Conservation (phyloP, 192 early-diverging fungal species). For the Entomortierella parvispora region DNA sequence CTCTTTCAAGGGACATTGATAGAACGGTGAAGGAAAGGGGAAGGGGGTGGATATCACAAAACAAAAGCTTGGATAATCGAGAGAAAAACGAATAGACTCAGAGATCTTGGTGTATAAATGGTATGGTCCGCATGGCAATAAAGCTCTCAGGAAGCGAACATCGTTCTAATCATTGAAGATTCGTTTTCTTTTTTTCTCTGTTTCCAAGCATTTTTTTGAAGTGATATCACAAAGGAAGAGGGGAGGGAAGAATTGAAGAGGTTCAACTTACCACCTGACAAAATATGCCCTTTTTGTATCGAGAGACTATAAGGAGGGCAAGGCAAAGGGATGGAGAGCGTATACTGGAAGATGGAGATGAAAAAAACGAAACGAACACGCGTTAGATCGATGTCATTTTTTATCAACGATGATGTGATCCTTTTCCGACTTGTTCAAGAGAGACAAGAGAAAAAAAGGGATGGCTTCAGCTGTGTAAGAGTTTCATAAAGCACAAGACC, state of each 20-base stretch:
- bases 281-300: neutral
- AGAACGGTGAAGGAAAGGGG: too few relatives aligned
- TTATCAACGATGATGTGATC: too few relatives aligned
- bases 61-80: too few relatives aligned
- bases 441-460: conserved; percentile 2
- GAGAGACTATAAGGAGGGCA: neutral
- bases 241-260: neutral
- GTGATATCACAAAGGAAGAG: neutral
- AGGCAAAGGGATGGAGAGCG: neutral
- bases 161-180: conserved; percentile 49
- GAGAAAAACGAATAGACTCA: too few relatives aligned
- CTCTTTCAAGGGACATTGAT: neutral
- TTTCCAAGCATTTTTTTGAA: too few relatives aligned
- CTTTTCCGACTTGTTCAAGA: too few relatives aligned
- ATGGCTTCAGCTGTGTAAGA: conserved; percentile 49
- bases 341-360: neutral
- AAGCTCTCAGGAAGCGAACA: conserved; percentile 57
- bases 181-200: conserved; percentile 4
- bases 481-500: conserved; percentile 58
- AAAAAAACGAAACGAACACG: neutral
- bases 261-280: conserved; percentile 17
- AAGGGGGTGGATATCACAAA: too few relatives aligned
- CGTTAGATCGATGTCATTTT: neutral
- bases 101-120: conserved; percentile 58
- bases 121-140: conserved; percentile 54